Percentiles rank a stretch among this genome's conserved stretches.
Conservation (phyloP, 2,329 filamentous ascomycete genomes). For the Fusarium hainanense region DNA sequence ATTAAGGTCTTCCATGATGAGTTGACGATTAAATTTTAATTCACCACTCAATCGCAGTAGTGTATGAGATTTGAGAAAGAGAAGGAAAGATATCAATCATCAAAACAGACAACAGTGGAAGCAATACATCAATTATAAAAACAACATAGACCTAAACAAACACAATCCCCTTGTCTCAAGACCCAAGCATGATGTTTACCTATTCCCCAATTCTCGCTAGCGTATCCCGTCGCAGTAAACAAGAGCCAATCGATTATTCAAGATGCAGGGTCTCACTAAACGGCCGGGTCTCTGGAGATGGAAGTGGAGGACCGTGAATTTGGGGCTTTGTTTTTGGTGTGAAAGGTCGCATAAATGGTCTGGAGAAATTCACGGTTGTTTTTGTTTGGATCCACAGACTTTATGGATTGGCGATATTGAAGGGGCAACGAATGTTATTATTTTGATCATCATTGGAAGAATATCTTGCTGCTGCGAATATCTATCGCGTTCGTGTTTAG, state of each 20-base stretch:
- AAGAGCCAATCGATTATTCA: slow-evolving; percentile 44
- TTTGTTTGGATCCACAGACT: slow-evolving; percentile 27
- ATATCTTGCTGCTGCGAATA: not conserved
- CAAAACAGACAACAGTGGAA: not conserved
- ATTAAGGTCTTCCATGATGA: slow-evolving; percentile 54
- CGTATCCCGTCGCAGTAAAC: slow-evolving; percentile 39
- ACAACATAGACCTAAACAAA: not conserved
- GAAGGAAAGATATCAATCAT: not conserved
- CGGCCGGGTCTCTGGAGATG: slow-evolving; percentile 19
- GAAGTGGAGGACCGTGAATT: slow-evolving; percentile 41
- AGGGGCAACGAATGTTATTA: slow-evolving; percentile 33
- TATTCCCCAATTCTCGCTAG: slow-evolving; percentile 56
- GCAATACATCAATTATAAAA: not conserved
- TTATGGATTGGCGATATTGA: slow-evolving; percentile 28
- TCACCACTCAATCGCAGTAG: not conserved
- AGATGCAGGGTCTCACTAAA: slow-evolving; percentile 41
- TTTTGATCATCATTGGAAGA: not conserved
- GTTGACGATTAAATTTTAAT: not conserved
- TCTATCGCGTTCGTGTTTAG: not conserved
- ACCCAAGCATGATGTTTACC: slow-evolving; percentile 57
- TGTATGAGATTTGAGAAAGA: not conserved
- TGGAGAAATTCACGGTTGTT: slow-evolving; percentile 35
- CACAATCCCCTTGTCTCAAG: slow-evolving; percentile 14
- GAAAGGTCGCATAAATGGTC: slow-evolving; percentile 7
- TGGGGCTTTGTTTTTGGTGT: slow-evolving; percentile 28